These are phyloP conservation scores for Mrakia gelida DNA, from an alignment of 768 basidiomycete genomes.

Conservation along the genomic window DNA sequence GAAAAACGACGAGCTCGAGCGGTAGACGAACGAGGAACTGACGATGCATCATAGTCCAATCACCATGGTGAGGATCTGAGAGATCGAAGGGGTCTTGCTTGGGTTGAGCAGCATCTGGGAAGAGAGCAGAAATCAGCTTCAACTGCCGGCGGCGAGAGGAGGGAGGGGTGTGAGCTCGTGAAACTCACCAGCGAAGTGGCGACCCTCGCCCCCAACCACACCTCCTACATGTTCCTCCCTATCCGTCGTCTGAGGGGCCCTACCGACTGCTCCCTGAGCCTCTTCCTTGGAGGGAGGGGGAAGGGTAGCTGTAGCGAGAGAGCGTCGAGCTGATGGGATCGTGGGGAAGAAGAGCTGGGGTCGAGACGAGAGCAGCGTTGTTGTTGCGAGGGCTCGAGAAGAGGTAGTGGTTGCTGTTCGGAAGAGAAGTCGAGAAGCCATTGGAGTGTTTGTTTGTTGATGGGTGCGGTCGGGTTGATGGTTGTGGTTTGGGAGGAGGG, in stretches of 20 bases:
- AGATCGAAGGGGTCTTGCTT: neutral
- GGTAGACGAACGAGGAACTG: neutral
- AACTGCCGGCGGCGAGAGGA: neutral
- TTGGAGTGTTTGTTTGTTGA: neutral
- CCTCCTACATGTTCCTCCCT: neutral
- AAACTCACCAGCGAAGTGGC: neutral
- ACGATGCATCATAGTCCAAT: constrained; percentile 2
- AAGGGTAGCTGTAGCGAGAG: neutral
- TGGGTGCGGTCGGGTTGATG: neutral
- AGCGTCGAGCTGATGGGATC: neutral
- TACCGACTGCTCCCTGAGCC: neutral
- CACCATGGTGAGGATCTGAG: neutral
- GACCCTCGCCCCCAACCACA: constrained; percentile 3
- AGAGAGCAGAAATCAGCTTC: neutral
- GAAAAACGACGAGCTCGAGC: neutral
- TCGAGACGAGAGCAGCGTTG: neutral
- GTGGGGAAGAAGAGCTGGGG: neutral
- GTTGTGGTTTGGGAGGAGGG: neutral
- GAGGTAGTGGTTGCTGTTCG: neutral
- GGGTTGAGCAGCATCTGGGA: no score
- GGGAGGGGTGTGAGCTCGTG: no score
- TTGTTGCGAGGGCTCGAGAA: neutral
- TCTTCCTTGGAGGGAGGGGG: neutral
- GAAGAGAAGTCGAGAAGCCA: neutral
- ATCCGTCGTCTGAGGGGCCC: constrained; percentile 17